Conservation (phyloP, 2,329 filamentous ascomycete genomes). For the Claviceps maximensis region DNA sequence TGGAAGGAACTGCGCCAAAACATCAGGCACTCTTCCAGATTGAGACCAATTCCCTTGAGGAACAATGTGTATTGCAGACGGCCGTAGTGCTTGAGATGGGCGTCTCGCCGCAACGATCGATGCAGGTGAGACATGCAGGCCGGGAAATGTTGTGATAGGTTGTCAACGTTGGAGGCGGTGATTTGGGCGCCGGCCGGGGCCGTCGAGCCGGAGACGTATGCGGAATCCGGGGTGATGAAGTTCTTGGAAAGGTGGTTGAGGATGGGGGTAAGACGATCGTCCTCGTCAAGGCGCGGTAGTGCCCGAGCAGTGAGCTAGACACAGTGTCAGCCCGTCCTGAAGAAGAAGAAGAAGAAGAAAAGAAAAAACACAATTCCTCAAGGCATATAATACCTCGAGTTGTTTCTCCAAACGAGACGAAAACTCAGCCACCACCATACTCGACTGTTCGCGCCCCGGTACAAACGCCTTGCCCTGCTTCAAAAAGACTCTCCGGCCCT, state of each 20-base stretch:
- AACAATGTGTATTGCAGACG: constrained; percentile 93
- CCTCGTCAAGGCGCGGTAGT: constrained; percentile 84
- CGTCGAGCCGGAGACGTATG: constrained; percentile 52
- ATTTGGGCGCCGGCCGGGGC: constrained; percentile 59
- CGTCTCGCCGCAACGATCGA: constrained; percentile 69
- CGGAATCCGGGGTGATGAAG: constrained; percentile 81
- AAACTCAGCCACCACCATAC: constrained; percentile 83
- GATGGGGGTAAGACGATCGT: constrained; percentile 67
- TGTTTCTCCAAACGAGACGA: constrained; percentile 64
- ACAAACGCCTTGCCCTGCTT: constrained; percentile 81
- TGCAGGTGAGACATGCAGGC: constrained; percentile 93
- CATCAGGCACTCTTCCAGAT: constrained; percentile 75
- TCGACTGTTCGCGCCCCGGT: constrained; percentile 71
- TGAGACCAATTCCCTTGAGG: constrained; percentile 87
- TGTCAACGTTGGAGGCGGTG: constrained; percentile 66
- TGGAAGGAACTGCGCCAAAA: constrained; percentile 88
- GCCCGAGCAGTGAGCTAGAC: constrained; percentile 72
- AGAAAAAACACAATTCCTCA: neutral
- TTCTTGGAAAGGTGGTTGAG: constrained; percentile 79
- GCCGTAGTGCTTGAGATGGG: constrained; percentile 85
- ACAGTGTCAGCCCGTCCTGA: neutral
- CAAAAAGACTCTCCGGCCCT: constrained; percentile 63
- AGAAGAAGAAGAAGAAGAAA: too few relatives aligned
- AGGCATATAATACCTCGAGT: constrained; percentile 50
- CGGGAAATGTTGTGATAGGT: constrained; percentile 68